Conservation (phyloP, 768 basidiomycete species). For the Russula abietina region DNA sequence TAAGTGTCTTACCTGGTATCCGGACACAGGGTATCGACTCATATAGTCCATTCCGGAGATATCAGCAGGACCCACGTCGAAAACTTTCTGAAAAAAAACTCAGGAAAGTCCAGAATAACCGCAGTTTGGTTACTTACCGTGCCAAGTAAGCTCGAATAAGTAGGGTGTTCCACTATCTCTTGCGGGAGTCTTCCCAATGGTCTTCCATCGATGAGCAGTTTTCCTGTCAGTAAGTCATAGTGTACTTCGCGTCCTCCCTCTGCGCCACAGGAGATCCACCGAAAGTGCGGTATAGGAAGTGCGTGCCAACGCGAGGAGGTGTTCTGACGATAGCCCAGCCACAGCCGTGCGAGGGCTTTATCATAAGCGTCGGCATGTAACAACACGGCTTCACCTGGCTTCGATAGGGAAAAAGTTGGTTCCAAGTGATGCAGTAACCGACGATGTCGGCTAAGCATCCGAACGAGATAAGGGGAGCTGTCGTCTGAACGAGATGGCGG, state of each 20-base stretch:
- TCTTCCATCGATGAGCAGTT: slow-evolving; percentile 39
- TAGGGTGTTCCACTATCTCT: slow-evolving; percentile 31
- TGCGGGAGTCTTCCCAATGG: slow-evolving; percentile 36
- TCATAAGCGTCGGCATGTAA: background rate
- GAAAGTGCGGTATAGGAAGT: background rate
- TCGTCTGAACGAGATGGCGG: slow-evolving; percentile 1
- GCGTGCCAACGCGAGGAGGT: background rate
- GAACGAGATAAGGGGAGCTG: background rate
- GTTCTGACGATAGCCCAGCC: background rate
- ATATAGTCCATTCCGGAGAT: slow-evolving; percentile 10
- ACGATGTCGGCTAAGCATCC: slow-evolving; percentile 7
- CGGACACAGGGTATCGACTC: slow-evolving; percentile 4
- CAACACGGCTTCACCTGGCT: background rate
- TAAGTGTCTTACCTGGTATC: slow-evolving; percentile 1
- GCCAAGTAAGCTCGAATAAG: slow-evolving; percentile 36
- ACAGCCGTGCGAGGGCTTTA: background rate
- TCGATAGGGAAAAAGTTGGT: background rate
- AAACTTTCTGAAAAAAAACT: background rate
- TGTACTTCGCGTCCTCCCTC: slow-evolving; percentile 26
- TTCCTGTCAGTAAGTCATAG: slow-evolving; percentile 39
- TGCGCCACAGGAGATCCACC: slow-evolving; percentile 1
- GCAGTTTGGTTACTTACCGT: slow-evolving; percentile 20
- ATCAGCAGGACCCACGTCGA: slow-evolving; percentile 12
- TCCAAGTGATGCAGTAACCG: slow-evolving; percentile 8
- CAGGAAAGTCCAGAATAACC: background rate